These are phyloP conservation scores for Neurospora hispaniola DNA, from an alignment of 495 filamentous ascomycete genomes.

Conservation along the genomic window DNA sequence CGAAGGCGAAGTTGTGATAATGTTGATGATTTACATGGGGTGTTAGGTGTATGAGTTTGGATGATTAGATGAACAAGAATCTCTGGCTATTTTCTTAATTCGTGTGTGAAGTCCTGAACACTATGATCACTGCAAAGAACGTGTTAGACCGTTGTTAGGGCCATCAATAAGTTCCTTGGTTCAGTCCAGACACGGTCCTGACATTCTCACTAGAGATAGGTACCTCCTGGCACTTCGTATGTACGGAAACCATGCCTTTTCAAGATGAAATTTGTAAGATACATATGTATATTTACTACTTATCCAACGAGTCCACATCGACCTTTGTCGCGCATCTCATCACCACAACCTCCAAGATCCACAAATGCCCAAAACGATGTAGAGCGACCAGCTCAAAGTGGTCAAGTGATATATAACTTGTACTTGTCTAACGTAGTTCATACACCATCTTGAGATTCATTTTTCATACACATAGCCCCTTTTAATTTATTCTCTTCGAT, in stretches of 20 bases:
- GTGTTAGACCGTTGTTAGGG: not conserved
- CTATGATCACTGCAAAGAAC: not conserved
- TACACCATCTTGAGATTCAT: not conserved
- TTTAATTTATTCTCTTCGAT: not conserved
- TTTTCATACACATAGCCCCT: not conserved
- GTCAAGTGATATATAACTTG: not conserved
- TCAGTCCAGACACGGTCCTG: not conserved
- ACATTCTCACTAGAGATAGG: not conserved
- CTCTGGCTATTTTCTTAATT: no score
- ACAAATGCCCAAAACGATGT: not conserved
- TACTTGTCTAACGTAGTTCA: not conserved
- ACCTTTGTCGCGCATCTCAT: not conserved
- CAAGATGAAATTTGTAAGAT: not conserved
- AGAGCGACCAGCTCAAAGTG: not conserved
- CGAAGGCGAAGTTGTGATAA: constrained; percentile 30
- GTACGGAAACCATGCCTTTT: not conserved
- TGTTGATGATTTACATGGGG: not conserved
- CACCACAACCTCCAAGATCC: not conserved
- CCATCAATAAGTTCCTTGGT: not conserved
- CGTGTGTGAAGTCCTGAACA: not conserved
- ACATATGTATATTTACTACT: not conserved
- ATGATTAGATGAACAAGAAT: not conserved
- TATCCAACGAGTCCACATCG: not conserved
- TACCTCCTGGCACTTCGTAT: not conserved
- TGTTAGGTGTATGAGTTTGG: not conserved